These are phyloP conservation scores for Rhizodiscina lignyota DNA, from an alignment of 495 filamentous ascomycete genomes.

Conservation along the genomic window DNA sequence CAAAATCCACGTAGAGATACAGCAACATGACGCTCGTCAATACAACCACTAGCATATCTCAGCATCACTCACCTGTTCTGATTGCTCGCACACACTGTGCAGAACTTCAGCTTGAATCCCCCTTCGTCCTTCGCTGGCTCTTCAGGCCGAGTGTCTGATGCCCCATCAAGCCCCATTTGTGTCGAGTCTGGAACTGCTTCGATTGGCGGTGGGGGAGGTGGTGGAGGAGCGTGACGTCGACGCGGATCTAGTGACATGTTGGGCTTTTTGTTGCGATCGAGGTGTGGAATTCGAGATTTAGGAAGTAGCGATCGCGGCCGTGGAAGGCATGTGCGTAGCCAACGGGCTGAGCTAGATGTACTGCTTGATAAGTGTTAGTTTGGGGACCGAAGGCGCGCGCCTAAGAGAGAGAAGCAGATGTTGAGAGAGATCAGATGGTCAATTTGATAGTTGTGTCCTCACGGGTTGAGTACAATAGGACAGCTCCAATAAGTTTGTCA, in stretches of 20 bases:
- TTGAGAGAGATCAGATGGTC: conserved; percentile 21
- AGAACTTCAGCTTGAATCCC: conserved; percentile 75
- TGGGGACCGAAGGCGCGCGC: not conserved
- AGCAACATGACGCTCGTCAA: too few relatives aligned
- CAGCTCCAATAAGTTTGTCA: conserved; percentile 83
- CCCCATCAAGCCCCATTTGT: conserved; percentile 15
- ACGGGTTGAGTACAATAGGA: conserved; percentile 44
- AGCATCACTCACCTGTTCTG: conserved; percentile 91
- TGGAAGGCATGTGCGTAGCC: not conserved
- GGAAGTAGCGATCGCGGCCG: not conserved
- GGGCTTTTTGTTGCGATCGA: conserved; percentile 28
- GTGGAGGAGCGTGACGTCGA: conserved; percentile 21
- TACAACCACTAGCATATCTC: too few relatives aligned
- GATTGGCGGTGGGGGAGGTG: conserved; percentile 33
- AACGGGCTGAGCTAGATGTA: not conserved
- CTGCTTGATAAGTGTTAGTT: not conserved
- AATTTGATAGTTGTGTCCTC: conserved; percentile 34
- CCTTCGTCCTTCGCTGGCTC: conserved; percentile 11
- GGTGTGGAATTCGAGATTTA: not conserved
- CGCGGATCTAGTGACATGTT: conserved; percentile 27
- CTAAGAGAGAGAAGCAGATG: conserved; percentile 1
- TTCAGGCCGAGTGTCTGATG: conserved; percentile 31
- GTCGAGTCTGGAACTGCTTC: conserved; percentile 16
- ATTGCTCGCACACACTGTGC: conserved; percentile 96
- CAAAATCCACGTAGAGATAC: too few relatives aligned